Conservation (phyloP, 495 filamentous ascomycete genomes). For the Podospora fimiseda region DNA sequence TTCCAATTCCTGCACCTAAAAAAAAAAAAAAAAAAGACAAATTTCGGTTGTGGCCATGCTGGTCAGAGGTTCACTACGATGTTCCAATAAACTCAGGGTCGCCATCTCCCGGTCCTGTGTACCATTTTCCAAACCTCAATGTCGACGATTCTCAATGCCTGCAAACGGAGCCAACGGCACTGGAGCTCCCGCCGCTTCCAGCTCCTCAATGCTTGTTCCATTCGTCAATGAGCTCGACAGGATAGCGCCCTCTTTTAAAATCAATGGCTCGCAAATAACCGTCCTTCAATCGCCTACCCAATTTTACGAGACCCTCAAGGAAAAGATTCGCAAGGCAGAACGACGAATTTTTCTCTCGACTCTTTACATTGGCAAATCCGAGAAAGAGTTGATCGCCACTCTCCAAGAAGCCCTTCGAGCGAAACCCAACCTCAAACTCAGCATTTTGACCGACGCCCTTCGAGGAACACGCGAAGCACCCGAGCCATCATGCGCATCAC, state of each 20-base stretch:
- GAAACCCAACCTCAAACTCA: slow-evolving; percentile 74
- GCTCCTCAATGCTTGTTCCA: slow-evolving; percentile 48
- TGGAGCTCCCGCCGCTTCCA: slow-evolving; percentile 17
- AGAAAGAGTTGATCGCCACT: slow-evolving; percentile 79
- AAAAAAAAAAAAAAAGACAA: too few relatives aligned
- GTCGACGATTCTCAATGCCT: slow-evolving; percentile 40
- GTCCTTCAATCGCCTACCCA: slow-evolving; percentile 72
- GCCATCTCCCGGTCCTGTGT: slow-evolving; percentile 20
- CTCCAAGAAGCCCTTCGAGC: slow-evolving; percentile 65
- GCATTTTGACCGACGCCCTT: slow-evolving; percentile 87
- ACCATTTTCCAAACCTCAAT: slow-evolving; percentile 26
- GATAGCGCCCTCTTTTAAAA: slow-evolving; percentile 81
- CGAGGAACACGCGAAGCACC: slow-evolving; percentile 89
- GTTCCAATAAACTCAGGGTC: slow-evolving; percentile 24
- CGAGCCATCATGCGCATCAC: slow-evolving; percentile 79
- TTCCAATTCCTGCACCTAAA: too few relatives aligned
- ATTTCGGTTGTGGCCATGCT: slow-evolving; percentile 36
- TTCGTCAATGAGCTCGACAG: slow-evolving; percentile 79
- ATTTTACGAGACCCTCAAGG: slow-evolving; percentile 86
- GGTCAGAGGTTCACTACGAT: slow-evolving; percentile 27
- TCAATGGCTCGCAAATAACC: slow-evolving; percentile 70
- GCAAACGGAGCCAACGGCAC: slow-evolving; percentile 22
- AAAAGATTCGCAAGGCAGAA: slow-evolving; percentile 73
- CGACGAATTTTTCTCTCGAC: slow-evolving; percentile 84
- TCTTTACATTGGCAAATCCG: slow-evolving; percentile 90